These are phyloP conservation scores for Sporothrix brunneoviolacea DNA, from an alignment of 2,329 filamentous ascomycete species.

Conservation along the genomic window DNA sequence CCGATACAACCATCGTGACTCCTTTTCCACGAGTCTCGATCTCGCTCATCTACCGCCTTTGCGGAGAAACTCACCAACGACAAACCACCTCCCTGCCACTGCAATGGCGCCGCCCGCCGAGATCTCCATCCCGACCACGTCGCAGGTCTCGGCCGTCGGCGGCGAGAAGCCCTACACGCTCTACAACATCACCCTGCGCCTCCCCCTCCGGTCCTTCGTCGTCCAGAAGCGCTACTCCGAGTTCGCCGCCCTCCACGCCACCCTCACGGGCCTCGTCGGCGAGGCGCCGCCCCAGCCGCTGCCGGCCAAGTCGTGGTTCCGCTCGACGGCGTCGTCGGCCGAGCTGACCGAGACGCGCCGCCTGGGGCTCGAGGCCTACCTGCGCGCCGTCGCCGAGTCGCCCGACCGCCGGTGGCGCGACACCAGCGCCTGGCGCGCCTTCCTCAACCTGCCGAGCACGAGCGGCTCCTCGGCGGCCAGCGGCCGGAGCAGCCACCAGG, in stretches of 20 bases:
- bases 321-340: conserved; percentile 61
- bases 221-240: conserved; percentile 79
- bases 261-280: conserved; percentile 54
- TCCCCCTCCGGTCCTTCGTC: conserved; percentile 68
- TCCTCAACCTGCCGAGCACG: conserved; percentile 57
- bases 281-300: conserved; percentile 59
- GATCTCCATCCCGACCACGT: conserved; percentile 62
- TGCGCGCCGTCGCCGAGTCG: conserved; percentile 63
- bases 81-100: neutral
- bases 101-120: conserved; percentile 58
- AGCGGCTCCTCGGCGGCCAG: conserved; percentile 14
- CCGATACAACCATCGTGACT: no score
- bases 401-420: conserved; percentile 73
- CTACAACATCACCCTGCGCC: conserved; percentile 71
- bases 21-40: no score
- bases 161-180: conserved; percentile 64
- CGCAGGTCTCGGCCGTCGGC: conserved; percentile 40
- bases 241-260: conserved; percentile 60
- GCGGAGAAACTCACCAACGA: neutral
- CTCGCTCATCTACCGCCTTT: no score
- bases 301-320: conserved; percentile 71
- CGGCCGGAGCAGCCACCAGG: conserved; percentile 12
- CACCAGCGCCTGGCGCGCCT: conserved; percentile 63
- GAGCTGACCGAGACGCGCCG: conserved; percentile 67
- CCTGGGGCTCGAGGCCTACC: conserved; percentile 60